Evolutionary conservation across 1,139 yeast genomes (phyloP), one percentile per base, ranked within the genome.

Genomic region (Geotrichum europaeum): DNA sequence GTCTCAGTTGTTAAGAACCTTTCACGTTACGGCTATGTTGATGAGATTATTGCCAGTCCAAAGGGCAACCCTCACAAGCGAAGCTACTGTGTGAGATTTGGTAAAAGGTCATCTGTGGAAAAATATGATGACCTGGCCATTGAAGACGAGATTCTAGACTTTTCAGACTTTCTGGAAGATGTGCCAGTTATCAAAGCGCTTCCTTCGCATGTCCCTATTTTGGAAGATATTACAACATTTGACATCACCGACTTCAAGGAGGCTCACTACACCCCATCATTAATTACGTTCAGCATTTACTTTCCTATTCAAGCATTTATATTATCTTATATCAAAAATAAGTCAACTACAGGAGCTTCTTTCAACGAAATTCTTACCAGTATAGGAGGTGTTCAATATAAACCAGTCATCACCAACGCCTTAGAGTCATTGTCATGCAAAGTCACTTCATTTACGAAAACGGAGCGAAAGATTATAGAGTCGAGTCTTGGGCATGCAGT

Each of bases 1-100:
- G 36, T 58, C 2, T 51, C 58, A 5, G 40, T 51, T 9, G 25
- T 58, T 9, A 56, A 51, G 25, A 45, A 54, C 30, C 51, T 58
- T 15, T 43, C 50, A 12, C 25, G n/a, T 2, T 24, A 49, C 20
- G 53, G 51, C 15, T 20, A 51, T 18, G 43, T 58, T 5, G 43
- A 49, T 12, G 34, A 22, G n/a, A 54, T 22, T 22, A 40, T 40
- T 12, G 47, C 28, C 2, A 25, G 30, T 4, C 28, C 55, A 18
- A 54, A 54, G 18, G 15, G 43, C 7, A 25, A 51, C 22, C 32
- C 49, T 2, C 50, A 25, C n/a, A 53, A 28, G 20, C n/a, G 55
- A 20, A 43, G 53, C 30, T 49, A 28, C 30, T 56, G 56, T 20
- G 53, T 55, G n/a, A 45, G 43, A 32, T 54, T 36, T 30, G 36